Conservation (phyloP, 495 filamentous ascomycete species). For the Darksidea phi region DNA sequence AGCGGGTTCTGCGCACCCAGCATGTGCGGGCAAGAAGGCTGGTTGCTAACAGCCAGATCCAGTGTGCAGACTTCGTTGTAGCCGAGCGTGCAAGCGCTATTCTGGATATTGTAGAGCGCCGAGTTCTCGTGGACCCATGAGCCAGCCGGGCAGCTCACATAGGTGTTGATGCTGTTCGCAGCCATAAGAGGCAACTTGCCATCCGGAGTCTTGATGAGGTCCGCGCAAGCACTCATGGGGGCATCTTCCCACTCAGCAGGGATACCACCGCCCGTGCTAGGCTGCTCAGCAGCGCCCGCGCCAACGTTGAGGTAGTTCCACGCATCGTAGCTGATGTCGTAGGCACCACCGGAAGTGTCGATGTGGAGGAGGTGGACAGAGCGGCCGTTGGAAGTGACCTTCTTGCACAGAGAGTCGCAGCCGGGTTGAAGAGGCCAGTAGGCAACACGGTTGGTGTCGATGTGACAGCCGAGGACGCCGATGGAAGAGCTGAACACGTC, state of each 20-base stretch:
- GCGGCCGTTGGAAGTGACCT: conserved; percentile 22
- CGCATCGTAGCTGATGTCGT: conserved; percentile 31
- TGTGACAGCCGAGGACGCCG: conserved; percentile 25
- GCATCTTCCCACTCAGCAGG: conserved; percentile 13
- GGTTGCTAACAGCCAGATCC: conserved; percentile 27
- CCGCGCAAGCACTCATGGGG: conserved; percentile 10
- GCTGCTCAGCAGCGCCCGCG: conserved; percentile 2
- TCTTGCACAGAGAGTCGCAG: conserved; percentile 17
- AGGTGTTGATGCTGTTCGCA: conserved; percentile 29
- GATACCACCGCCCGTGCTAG: conserved; percentile 25
- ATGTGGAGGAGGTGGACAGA: conserved; percentile 28
- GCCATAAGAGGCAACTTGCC: conserved; percentile 29
- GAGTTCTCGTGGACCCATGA: conserved; percentile 21
- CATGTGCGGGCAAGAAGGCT: conserved; percentile 24
- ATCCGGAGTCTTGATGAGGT: conserved; percentile 14
- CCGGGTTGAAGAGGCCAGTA: conserved; percentile 25
- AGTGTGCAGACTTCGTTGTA: conserved; percentile 23
- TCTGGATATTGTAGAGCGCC: conserved; percentile 26
- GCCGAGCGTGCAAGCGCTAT: conserved; percentile 23
- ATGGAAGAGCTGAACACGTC: conserved; percentile 9
- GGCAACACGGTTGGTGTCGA: conserved; percentile 31
- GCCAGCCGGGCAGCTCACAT: conserved; percentile 12
- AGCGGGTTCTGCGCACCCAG: conserved; percentile 17
- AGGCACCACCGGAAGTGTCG: conserved; percentile 28
- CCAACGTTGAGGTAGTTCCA: conserved; percentile 32